Evolutionary conservation across 2,329 filamentous ascomycete species (phyloP).

Genomic region (Thielaviopsis punctulata): DNA sequence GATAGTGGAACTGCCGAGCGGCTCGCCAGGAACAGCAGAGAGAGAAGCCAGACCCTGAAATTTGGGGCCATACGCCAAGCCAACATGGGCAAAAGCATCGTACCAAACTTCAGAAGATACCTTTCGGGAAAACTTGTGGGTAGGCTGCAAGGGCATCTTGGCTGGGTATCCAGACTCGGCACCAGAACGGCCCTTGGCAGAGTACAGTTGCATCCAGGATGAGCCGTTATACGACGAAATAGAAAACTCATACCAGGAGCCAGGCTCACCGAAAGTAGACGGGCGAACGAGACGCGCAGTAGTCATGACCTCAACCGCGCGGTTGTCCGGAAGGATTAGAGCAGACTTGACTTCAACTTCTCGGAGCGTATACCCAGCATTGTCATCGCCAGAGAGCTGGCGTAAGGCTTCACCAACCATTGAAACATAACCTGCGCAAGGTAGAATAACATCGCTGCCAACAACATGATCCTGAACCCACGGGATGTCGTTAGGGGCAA

Average conservation of each 20-base stretch:
- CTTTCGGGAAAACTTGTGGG: neutral
- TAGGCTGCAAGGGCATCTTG: neutral
- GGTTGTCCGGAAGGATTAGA: slow-evolving; percentile 28
- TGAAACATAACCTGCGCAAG: neutral
- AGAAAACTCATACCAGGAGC: slow-evolving; percentile 29
- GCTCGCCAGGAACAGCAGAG: neutral
- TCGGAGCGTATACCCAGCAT: slow-evolving; percentile 18
- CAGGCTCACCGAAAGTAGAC: slow-evolving; percentile 20
- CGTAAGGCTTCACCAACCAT: slow-evolving; percentile 15
- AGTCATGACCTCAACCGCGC: slow-evolving; percentile 31
- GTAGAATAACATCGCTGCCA: neutral
- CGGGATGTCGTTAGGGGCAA: slow-evolving; percentile 31
- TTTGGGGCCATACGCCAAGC: slow-evolving; percentile 23
- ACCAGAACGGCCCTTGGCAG: neutral
- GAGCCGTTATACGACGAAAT: slow-evolving; percentile 32
- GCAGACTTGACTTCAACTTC: slow-evolving; percentile 30
- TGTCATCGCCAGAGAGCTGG: neutral
- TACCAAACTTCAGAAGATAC: slow-evolving; percentile 12
- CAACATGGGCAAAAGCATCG: slow-evolving; percentile 19
- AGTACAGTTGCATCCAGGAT: neutral
- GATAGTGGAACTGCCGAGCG: neutral
- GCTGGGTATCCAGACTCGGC: neutral
- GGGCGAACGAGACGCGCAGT: slow-evolving; percentile 20
- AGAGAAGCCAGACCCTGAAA: slow-evolving; percentile 19
- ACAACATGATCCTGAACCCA: slow-evolving; percentile 37